Evolutionary conservation across 805 yeast species (phyloP).

Genomic region (Cyberlindnera amylophila): DNA sequence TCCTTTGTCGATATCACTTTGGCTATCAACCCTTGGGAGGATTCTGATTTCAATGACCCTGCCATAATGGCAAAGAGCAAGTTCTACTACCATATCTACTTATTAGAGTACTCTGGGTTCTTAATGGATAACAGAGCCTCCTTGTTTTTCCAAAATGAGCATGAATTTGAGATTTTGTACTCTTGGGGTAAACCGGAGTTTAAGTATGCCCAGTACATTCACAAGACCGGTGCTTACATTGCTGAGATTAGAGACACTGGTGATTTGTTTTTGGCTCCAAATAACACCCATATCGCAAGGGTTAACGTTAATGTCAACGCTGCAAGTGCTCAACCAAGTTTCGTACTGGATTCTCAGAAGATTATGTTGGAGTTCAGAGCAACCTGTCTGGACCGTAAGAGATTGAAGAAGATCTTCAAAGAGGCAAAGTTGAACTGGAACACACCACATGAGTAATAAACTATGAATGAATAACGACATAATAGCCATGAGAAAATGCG

Average conservation of each 20-base stretch:
- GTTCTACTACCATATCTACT: constrained; percentile 73
- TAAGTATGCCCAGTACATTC: constrained; percentile 85
- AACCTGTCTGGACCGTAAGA: constrained; percentile 50
- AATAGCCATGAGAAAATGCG: neutral
- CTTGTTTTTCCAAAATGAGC: constrained; percentile 47
- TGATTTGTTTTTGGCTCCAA: constrained; percentile 78
- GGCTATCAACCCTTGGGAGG: constrained; percentile 69
- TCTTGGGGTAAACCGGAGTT: constrained; percentile 91
- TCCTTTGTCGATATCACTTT: constrained; percentile 70
- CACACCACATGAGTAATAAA: neutral
- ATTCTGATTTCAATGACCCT: constrained; percentile 44
- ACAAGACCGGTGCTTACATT: constrained; percentile 81
- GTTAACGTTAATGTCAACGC: constrained; percentile 44
- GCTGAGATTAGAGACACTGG: constrained; percentile 83
- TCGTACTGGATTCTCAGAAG: constrained; percentile 60
- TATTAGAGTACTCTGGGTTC: constrained; percentile 69
- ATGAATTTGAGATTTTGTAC: constrained; percentile 62
- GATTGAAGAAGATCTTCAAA: constrained; percentile 48
- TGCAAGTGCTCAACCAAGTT: constrained; percentile 29
- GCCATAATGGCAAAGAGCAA: constrained; percentile 46
- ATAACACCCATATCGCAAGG: constrained; percentile 76
- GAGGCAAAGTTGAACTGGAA: constrained; percentile 52
- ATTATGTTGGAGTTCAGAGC: constrained; percentile 68
- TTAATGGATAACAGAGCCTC: constrained; percentile 79
- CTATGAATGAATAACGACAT: neutral